Evolutionary conservation across 2,329 filamentous ascomycete species (phyloP).

Genomic region (Simplicillium sp.): DNA sequence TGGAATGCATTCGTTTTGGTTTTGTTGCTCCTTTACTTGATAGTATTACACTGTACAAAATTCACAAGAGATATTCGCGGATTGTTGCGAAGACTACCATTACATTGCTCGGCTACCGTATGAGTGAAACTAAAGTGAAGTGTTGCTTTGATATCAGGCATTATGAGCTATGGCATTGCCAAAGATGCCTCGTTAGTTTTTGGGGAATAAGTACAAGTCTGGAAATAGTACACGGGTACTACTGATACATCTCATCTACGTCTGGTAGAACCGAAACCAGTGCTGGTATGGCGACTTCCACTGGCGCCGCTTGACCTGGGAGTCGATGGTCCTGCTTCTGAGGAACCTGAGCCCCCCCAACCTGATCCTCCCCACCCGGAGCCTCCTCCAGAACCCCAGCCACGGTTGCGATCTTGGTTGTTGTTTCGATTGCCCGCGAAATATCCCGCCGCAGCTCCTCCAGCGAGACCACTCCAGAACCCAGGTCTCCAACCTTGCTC

Average conservation of each 20-base stretch:
- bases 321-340: conserved; percentile 19
- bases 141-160: neutral
- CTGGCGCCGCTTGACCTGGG: conserved; percentile 25
- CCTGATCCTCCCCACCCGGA: conserved; percentile 25
- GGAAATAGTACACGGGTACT: too few species aligned
- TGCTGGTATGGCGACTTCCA: conserved; percentile 50
- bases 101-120: too few species aligned
- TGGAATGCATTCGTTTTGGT: neutral
- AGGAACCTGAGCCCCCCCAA: conserved; percentile 18
- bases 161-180: neutral
- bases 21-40: too few species aligned
- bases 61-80: too few species aligned
- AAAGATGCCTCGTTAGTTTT: neutral
- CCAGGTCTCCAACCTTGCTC: conserved; percentile 11
- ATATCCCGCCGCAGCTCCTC: conserved; percentile 62
- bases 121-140: neutral
- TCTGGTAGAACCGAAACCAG: conserved; percentile 63
- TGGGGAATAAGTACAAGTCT: too few species aligned
- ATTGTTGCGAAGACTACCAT: too few species aligned
- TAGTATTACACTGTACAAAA: too few species aligned
- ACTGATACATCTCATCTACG: conserved; percentile 31
- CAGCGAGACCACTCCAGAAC: conserved; percentile 51
- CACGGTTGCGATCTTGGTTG: conserved; percentile 17
- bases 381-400: conserved; percentile 14
- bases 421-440: conserved; percentile 43